A percentile compares a stretch with the other conserved stretches of the same genome.
These are phyloP conservation scores for Hypoxylon sp. DNA, from an alignment of 2,329 filamentous ascomycete species.

Conservation along the genomic window DNA sequence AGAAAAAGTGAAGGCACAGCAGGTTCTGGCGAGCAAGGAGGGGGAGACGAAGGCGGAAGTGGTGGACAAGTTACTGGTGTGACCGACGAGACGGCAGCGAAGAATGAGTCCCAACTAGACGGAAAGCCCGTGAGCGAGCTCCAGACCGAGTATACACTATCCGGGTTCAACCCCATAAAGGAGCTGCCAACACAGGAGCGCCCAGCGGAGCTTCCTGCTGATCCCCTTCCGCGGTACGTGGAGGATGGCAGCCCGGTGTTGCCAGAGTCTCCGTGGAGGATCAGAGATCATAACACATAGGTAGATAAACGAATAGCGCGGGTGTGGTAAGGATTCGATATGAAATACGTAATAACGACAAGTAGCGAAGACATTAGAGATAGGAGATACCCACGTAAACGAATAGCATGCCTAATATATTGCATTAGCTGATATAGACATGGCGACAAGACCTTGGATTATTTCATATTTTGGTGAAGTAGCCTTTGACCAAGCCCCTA, in stretches of 20 bases:
- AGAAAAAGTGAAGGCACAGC: constrained; percentile 1
- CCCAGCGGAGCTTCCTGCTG: constrained; percentile 38
- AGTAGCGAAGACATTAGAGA: neutral
- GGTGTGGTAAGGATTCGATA: neutral
- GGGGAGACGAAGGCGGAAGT: neutral
- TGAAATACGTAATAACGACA: neutral
- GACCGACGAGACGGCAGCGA: neutral
- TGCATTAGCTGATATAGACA: neutral
- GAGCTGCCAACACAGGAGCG: constrained; percentile 37
- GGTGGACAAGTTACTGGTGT: neutral
- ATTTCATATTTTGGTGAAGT: neutral
- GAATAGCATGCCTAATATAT: neutral
- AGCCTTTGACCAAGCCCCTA: too few relatives aligned
- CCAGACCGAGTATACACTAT: constrained; percentile 26
- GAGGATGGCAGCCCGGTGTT: constrained; percentile 19
- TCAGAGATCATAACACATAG: constrained; percentile 1
- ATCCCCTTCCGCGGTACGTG: constrained; percentile 5
- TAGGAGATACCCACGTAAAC: neutral
- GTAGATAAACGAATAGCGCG: neutral
- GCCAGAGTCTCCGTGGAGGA: constrained; percentile 2
- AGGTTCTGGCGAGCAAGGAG: constrained; percentile 2
- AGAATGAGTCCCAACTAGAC: constrained; percentile 28
- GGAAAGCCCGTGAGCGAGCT: constrained; percentile 38
- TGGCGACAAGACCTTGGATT: neutral
- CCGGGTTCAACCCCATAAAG: constrained; percentile 27